Evolutionary conservation across 352 stramenopile genomes (phyloP).

Genomic region (Phytophthora megakarya): DNA sequence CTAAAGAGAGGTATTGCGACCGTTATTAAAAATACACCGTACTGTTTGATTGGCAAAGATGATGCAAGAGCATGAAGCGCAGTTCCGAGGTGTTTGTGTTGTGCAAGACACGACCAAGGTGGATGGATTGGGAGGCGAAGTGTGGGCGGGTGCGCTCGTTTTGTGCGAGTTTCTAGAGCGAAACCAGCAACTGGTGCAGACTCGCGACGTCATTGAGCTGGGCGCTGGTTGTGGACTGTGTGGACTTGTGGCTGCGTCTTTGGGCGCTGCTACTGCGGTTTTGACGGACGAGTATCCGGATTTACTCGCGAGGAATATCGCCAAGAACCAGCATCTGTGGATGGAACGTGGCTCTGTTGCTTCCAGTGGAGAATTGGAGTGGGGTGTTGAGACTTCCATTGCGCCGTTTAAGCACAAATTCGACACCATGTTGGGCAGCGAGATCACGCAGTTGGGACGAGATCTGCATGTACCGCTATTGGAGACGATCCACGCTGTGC

Average conservation of each 20-base stretch:
- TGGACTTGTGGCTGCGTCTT: constrained; percentile 47
- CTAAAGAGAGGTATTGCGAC: neutral
- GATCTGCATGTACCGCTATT: constrained; percentile 46
- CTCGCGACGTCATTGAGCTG: constrained; percentile 53
- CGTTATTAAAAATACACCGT: no score
- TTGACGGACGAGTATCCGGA: constrained; percentile 70
- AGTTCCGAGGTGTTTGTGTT: constrained; percentile 44
- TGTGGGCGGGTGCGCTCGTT: constrained; percentile 62
- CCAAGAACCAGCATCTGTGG: constrained; percentile 43
- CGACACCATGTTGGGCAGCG: constrained; percentile 63
- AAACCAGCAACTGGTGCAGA: constrained; percentile 26
- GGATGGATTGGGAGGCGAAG: constrained; percentile 59
- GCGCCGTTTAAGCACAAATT: constrained; percentile 42
- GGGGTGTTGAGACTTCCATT: constrained; percentile 36
- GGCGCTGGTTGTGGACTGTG: constrained; percentile 63
- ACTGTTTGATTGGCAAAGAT: constrained; percentile 5
- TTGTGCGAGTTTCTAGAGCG: constrained; percentile 58
- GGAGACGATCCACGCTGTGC: constrained; percentile 43
- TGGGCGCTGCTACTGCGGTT: constrained; percentile 38
- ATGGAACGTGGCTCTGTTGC: constrained; percentile 8
- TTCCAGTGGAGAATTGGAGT: constrained; percentile 43
- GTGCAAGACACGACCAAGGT: constrained; percentile 60
- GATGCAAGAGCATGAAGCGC: constrained; percentile 46
- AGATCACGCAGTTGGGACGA: constrained; percentile 62
- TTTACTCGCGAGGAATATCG: constrained; percentile 48